phyloP scores from a whole-genome alignment of 2,329 filamentous ascomycete genomes.

The Lasiodiplodia hormozganensis region DNA sequence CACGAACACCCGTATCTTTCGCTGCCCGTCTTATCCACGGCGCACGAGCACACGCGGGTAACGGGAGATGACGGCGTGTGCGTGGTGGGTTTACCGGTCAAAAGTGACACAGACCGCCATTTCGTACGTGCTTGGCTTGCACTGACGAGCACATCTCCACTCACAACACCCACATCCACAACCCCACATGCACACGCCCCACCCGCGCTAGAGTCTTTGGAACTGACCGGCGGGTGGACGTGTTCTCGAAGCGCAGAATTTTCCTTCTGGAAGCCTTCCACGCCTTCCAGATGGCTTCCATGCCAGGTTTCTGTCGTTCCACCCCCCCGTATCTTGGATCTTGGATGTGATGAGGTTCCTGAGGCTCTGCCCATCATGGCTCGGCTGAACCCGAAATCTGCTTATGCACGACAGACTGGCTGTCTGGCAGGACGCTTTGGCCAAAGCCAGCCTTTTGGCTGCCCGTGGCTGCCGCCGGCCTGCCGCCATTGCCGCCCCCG shows the following conservation, averaged over 20 bases:
- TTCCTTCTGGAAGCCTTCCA: background rate
- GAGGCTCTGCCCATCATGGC: background rate
- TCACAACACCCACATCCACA: background rate
- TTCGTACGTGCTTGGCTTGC: background rate
- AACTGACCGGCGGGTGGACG: background rate
- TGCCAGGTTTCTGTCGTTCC: background rate
- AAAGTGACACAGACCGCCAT: constrained; percentile 6
- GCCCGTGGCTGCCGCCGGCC: background rate
- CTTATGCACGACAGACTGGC: constrained; percentile 6
- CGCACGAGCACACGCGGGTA: background rate
- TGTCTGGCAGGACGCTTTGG: background rate
- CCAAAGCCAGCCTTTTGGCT: background rate
- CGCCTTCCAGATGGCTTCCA: background rate
- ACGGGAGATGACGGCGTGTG: background rate
- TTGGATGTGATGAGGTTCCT: too few species aligned
- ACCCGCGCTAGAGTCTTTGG: background rate
- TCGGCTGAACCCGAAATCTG: background rate
- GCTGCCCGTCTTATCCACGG: background rate
- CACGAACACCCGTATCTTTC: background rate
- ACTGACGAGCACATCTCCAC: background rate
- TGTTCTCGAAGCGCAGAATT: background rate
- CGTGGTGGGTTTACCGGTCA: constrained; percentile 2
- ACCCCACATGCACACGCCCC: background rate
- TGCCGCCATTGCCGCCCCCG: background rate
- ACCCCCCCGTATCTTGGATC: background rate